A percentile compares a stretch with the other conserved stretches of the same genome.
Evolutionary conservation across 495 filamentous ascomycete species (phyloP).

Genomic region (Penicillium fimorum): DNA sequence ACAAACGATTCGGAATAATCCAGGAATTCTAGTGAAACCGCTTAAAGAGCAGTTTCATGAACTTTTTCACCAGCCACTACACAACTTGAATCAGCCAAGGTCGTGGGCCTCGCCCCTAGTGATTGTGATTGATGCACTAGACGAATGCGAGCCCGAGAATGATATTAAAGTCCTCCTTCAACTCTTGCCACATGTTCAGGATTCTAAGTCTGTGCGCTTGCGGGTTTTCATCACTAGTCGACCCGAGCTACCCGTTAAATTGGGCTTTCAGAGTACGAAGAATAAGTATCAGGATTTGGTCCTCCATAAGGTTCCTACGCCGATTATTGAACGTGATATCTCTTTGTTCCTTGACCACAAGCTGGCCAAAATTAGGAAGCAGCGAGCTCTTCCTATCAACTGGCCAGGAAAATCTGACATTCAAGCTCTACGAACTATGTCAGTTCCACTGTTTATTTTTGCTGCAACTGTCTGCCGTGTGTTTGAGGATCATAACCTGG

Average conservation of each 20-base stretch:
- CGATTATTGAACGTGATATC: constrained; percentile 31
- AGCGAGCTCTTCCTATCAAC: constrained; percentile 11
- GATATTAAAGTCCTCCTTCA: constrained; percentile 37
- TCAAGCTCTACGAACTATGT: constrained; percentile 15
- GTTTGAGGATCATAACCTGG: constrained; percentile 4
- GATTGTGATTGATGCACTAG: constrained; percentile 52
- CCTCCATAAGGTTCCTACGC: background rate
- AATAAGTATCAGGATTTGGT: constrained; percentile 10
- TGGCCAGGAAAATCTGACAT: constrained; percentile 40
- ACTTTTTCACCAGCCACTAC: constrained; percentile 43
- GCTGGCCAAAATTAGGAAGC: constrained; percentile 14
- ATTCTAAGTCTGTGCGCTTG: constrained; percentile 9
- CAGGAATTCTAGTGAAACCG: constrained; percentile 31
- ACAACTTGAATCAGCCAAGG: background rate
- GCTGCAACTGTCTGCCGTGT: constrained; percentile 22
- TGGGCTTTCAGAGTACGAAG: constrained; percentile 27
- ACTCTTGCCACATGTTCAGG: constrained; percentile 24
- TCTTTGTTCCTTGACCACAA: constrained; percentile 23
- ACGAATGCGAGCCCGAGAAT: constrained; percentile 45
- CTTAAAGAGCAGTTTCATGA: constrained; percentile 47
- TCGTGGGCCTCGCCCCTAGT: constrained; percentile 6
- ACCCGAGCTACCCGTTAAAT: constrained; percentile 44
- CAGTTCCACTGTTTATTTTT: constrained; percentile 35
- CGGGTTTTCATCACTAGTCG: constrained; percentile 39
- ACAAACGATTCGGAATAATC: constrained; percentile 32